phyloP scores from a whole-genome alignment of 345 rosid genomes.

The Eucalyptus guilfoylei region DNA sequence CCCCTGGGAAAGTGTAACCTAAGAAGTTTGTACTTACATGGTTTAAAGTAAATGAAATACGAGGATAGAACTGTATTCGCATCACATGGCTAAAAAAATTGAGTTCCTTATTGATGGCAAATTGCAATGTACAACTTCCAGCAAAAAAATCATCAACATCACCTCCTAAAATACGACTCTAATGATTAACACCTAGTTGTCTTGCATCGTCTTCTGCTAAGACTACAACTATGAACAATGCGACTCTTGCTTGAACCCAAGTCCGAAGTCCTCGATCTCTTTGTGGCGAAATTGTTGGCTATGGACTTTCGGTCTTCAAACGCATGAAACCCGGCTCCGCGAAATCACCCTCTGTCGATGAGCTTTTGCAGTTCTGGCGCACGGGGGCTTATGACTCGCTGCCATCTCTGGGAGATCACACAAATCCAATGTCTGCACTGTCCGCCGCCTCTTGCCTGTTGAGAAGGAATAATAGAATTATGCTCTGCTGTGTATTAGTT shows the following conservation, averaged over 20 bases:
- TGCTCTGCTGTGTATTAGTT: background rate
- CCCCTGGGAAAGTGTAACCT: background rate
- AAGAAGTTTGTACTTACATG: background rate
- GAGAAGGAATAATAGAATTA: background rate
- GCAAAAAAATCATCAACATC: background rate
- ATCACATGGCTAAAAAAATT: background rate
- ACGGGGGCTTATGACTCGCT: background rate
- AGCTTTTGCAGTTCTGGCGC: background rate
- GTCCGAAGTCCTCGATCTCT: background rate
- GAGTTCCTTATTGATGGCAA: background rate
- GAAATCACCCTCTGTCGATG: background rate
- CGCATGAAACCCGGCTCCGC: background rate
- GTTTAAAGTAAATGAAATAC: background rate
- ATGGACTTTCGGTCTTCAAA: background rate
- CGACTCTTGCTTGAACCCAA: background rate
- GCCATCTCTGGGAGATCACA: background rate
- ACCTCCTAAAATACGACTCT: background rate
- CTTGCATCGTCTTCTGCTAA: background rate
- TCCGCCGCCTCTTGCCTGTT: background rate
- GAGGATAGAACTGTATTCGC: background rate
- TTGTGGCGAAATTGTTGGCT: background rate
- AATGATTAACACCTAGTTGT: background rate
- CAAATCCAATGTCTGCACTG: background rate
- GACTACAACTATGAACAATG: background rate
- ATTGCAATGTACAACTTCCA: background rate